Conservation (phyloP, 2,329 filamentous ascomycete species). For the Nemania abortiva region DNA sequence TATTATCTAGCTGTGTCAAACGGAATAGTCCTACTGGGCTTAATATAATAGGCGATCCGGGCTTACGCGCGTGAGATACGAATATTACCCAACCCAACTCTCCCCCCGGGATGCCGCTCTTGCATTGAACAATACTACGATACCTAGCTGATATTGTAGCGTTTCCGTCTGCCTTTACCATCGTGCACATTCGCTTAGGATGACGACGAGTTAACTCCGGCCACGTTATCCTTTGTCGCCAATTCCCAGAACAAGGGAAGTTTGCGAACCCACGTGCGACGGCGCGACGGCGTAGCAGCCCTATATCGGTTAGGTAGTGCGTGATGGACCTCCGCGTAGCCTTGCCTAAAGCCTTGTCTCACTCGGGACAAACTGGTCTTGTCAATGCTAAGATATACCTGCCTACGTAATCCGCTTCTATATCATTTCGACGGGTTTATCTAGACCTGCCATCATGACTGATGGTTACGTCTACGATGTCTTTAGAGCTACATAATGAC, state of each 20-base stretch:
- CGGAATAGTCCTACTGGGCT: not conserved
- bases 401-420: not conserved
- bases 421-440: not conserved
- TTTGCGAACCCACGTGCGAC: conserved; percentile 18
- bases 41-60: not conserved
- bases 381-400: not conserved
- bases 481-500: conserved; percentile 14
- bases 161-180: not conserved
- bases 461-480: conserved; percentile 24
- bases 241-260: not conserved
- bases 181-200: no score
- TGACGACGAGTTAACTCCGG: not conserved
- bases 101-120: not conserved
- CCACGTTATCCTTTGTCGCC: not conserved
- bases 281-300: conserved; percentile 4
- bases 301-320: not conserved
- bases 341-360: conserved; percentile 32
- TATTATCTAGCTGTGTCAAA: not conserved
- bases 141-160: not conserved
- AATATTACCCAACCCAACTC: not conserved
- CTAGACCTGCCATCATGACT: conserved; percentile 3
- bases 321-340: conserved; percentile 10
- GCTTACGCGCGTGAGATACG: not conserved
- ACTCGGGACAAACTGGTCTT: not conserved
- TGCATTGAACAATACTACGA: not conserved